phyloP scores from a whole-genome alignment of 1,284 basidiomycete genomes.

The Ceratobasidium sp. region DNA sequence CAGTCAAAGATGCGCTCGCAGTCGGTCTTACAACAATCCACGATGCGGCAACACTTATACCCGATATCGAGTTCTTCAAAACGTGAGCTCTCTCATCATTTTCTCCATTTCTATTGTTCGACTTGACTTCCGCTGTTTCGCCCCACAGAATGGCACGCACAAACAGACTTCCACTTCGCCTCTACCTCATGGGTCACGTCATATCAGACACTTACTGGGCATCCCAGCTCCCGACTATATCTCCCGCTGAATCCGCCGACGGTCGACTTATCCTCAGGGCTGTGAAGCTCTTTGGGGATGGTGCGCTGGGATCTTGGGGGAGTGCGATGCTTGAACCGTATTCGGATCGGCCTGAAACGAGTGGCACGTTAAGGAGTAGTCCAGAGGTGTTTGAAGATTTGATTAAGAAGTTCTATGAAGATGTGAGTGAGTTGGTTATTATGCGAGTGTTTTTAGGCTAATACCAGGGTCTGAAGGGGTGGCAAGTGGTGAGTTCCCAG shows the following conservation, averaged over 20 bases:
- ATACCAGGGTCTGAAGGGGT: conserved; percentile 54
- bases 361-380: conserved; percentile 76
- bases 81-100: conserved; percentile 60
- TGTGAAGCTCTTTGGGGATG: conserved; percentile 88
- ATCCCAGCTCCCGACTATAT: conserved; percentile 60
- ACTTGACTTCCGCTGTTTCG: background rate
- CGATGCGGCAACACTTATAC: conserved; percentile 75
- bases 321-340: conserved; percentile 91
- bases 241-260: conserved; percentile 68
- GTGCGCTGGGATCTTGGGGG: conserved; percentile 92
- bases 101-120: conserved; percentile 9
- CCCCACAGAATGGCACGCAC: conserved; percentile 31
- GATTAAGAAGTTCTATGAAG: conserved; percentile 75
- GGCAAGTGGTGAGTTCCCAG: conserved; percentile 59
- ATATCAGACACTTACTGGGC: conserved; percentile 77
- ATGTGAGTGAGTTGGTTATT: conserved; percentile 65
- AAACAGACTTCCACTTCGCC: conserved; percentile 62
- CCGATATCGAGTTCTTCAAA: conserved; percentile 75
- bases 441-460: too few species aligned
- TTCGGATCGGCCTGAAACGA: conserved; percentile 78
- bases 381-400: conserved; percentile 69
- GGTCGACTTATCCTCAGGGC: conserved; percentile 78
- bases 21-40: conserved; percentile 87
- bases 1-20: conserved; percentile 76
- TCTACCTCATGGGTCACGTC: conserved; percentile 81